Evolutionary conservation across 106 monocot genomes (phyloP), one percentile per base, ranked within the genome.

Genomic region (Dendrobium catenatum): DNA sequence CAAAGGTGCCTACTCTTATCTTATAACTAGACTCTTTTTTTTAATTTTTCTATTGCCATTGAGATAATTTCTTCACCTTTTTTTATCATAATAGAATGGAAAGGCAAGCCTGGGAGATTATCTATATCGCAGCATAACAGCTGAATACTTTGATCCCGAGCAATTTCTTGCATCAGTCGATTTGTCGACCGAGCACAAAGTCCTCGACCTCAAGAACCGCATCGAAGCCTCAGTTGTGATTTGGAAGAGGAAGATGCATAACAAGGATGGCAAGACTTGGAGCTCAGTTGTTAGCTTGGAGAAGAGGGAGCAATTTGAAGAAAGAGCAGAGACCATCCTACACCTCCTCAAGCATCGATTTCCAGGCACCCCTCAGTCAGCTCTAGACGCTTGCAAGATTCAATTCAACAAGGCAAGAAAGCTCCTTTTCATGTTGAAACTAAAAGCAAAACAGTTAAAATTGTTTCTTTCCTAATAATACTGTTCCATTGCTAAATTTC

Each of bases 161-260:
- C 85, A 93, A 66, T 86, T 95, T 56, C 86, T 95, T 15, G 43
- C 83, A 29, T 85, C 83, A 16, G n/a, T 94, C 11, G 96, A 96
- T 82, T 24, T 96, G 78, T 92, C 93, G 6, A 90, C 87, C 1
- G 96, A 95, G 81, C 91, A 95, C 86, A 89, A 89, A 74, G 86
- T 91, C 16, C 83, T 95, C 2, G 95, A 95, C 55, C 85, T 95
- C 31, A 93, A 93, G 82, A 95, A 95, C 81, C 87, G 90, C 16
- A 89, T 95, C 20, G 95, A 95, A 73, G 95, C 95, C 6, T 74
- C 87, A 2, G 77, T 87, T 3, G 81, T 91, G 6, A 91, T 96
- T 68, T 96, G 96, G 96, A 96, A 87, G 88, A 87, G 94, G 83
- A 96, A 96, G 90, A 94, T 94, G 94, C 79, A 81, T 78, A 89